A percentile compares a stretch with the other conserved stretches of the same genome.
phyloP scores from a whole-genome alignment of 306 rosid species.

The Malus orientalis region DNA sequence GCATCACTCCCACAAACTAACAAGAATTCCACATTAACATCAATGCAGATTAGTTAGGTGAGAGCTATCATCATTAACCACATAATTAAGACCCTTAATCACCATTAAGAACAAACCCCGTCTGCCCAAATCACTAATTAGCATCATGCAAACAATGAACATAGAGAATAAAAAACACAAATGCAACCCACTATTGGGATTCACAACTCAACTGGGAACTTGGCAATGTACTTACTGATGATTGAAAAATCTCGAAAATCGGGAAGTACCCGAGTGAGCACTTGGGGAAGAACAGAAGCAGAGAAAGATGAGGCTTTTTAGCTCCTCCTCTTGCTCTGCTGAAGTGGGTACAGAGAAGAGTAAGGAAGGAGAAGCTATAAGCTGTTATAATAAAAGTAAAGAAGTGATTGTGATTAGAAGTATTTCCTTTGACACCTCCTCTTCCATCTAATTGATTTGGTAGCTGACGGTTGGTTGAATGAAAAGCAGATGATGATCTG shows the following conservation, averaged over 20 bases:
- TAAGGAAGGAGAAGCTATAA: background rate
- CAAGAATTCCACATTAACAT: background rate
- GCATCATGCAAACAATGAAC: background rate
- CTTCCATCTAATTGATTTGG: constrained; percentile 15
- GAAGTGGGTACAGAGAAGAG: background rate
- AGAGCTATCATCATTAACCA: background rate
- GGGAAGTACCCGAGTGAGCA: background rate
- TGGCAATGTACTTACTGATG: constrained; percentile 21
- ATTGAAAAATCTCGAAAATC: background rate
- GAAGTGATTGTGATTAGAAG: constrained; percentile 1
- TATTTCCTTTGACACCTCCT: background rate
- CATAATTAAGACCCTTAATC: background rate
- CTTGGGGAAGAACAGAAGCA: background rate
- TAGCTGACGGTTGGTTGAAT: constrained; percentile 49
- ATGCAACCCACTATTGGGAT: background rate
- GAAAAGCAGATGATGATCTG: constrained; percentile 18
- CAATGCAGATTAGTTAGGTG: background rate
- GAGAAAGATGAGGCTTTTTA: background rate
- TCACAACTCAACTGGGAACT: background rate
- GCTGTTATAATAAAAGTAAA: background rate
- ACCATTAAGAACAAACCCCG: background rate
- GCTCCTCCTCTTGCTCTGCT: background rate
- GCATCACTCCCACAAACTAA: background rate
- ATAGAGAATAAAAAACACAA: background rate
- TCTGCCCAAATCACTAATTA: background rate